Percentiles rank a stretch among this genome's conserved stretches.
Evolutionary conservation across 2,329 filamentous ascomycete genomes (phyloP).

Genomic region (Tolypocladium cylindrosporum): DNA sequence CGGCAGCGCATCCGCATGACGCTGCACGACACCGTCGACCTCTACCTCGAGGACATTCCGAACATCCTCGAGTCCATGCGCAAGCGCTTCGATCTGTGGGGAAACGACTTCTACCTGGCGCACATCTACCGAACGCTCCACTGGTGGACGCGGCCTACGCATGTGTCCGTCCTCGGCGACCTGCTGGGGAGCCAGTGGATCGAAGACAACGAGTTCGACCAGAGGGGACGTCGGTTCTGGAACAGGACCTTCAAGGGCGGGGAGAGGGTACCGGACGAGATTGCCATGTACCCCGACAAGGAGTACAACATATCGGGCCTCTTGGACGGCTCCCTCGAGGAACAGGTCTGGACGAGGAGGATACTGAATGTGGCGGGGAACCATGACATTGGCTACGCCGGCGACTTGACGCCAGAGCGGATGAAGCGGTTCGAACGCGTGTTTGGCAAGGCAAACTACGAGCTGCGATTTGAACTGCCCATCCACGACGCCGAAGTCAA

Average conservation of each 20-base stretch:
- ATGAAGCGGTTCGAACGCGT: conserved; percentile 71
- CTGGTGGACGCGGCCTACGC: conserved; percentile 80
- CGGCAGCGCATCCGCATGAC: conserved; percentile 42
- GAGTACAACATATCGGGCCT: conserved; percentile 42
- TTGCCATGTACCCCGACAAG: conserved; percentile 36
- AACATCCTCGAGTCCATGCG: conserved; percentile 55
- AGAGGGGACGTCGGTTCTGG: conserved; percentile 70
- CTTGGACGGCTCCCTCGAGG: conserved; percentile 32
- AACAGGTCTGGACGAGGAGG: conserved; percentile 56
- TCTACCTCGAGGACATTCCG: conserved; percentile 59
- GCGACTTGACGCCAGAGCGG: conserved; percentile 70
- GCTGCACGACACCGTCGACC: conserved; percentile 49
- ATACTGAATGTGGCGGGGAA: conserved; percentile 91
- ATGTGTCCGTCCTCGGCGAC: conserved; percentile 83
- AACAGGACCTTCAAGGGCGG: conserved; percentile 63
- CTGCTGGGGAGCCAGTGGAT: conserved; percentile 95
- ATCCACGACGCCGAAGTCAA: conserved; percentile 26
- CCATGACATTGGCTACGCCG: conserved; percentile 93
- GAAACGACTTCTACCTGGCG: conserved; percentile 90
- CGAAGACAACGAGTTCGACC: conserved; percentile 69
- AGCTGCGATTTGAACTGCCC: conserved; percentile 61
- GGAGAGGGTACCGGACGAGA: conserved; percentile 49
- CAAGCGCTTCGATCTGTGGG: conserved; percentile 79
- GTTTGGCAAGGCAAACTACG: conserved; percentile 88
- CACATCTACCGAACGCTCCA: conserved; percentile 79